Percentiles rank a stretch among this genome's conserved stretches.
These are phyloP conservation scores for Thymus quinquecostatus DNA, from an alignment of 257 asterid species.

Conservation along the genomic window DNA sequence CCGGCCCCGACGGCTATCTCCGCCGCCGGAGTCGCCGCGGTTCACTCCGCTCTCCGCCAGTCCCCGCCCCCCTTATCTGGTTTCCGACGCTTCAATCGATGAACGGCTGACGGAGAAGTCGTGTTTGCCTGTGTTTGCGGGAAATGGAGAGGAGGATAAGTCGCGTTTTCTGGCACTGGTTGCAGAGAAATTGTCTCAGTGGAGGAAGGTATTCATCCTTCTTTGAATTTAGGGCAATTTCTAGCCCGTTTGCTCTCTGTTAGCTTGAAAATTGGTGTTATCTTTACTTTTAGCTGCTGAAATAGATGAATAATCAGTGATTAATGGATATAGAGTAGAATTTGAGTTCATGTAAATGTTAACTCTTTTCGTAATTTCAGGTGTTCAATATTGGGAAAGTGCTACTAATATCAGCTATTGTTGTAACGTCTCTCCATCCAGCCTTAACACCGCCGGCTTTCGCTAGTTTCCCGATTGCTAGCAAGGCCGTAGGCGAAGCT, in stretches of 20 bases:
- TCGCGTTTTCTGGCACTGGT: conserved; percentile 38
- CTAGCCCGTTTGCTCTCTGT: not conserved
- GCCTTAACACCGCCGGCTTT: conserved; percentile 64
- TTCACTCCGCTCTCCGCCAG: conserved; percentile 44
- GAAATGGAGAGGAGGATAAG: conserved; percentile 37
- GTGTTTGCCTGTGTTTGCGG: conserved; percentile 32
- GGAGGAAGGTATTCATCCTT: conserved; percentile 48
- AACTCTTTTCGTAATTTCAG: conserved; percentile 42
- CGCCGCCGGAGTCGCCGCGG: conserved; percentile 31
- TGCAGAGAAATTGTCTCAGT: conserved; percentile 34
- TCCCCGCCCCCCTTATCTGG: conserved; percentile 29
- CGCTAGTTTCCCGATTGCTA: conserved; percentile 60
- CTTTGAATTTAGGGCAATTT: not conserved
- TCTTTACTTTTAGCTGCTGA: not conserved
- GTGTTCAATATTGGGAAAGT: conserved; percentile 51
- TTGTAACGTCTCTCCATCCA: conserved; percentile 58
- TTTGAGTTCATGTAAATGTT: not conserved
- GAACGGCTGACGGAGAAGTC: conserved; percentile 18
- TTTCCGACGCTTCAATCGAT: conserved; percentile 26
- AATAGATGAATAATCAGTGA: not conserved
- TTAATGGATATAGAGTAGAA: no score
- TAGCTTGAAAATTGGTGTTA: not conserved
- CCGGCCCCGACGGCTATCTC: conserved; percentile 33
- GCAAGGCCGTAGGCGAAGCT: conserved; percentile 55
- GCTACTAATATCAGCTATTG: conserved; percentile 56